Evolutionary conservation across 352 stramenopile genomes (phyloP), one percentile per base, ranked within the genome.

Genomic region (Plasmopara halstedii): DNA sequence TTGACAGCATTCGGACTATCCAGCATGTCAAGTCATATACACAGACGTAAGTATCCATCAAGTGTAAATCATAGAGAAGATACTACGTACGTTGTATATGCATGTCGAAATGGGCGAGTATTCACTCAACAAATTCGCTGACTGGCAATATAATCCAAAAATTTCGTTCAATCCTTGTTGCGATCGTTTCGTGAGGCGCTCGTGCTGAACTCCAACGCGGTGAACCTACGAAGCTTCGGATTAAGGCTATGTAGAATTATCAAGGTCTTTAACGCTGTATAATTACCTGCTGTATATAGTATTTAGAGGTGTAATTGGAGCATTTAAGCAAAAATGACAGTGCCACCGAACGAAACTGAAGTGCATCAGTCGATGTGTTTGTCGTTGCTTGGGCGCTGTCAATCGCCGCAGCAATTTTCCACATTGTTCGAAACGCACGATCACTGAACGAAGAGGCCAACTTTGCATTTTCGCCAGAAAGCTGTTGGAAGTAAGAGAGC

Each of bases 311-410:
- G 42, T 91, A 91, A 7, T 56, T 80, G 9, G 76, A 62, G 27
- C 79, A 88, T 48, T 83, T 82, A 9, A 75, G 39, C 66, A 88
- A 67, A 37, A 83, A 86, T 18, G 56, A 58, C 23, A 88, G 48
- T 3, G 74, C 76, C 29, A 70, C 39, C 1, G 62, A 69, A 14
- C 79, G 74, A 17, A 75, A 60, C 6, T 26, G 53, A 9, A 85
- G 58, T 19, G 68, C 70, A 20, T 10, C 14, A 36, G 19, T 62
- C 33, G 27, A 8, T 42, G 20, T 14, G 46, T 55, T 38, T 2
- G 42, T 25, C 9, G 56, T 57, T 48, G 34, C 31, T 22, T 56
- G 62, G 7, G 43, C 33, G 17, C 21, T 36, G 20, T 82, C 73
- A 2, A 67, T 18, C 0, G 58, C 43, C 3, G 58, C 41, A 17